Evolutionary conservation across 2,329 filamentous ascomycete species (phyloP), one percentile per base, ranked within the genome.

Genomic region (Alternaria tenuissima): DNA sequence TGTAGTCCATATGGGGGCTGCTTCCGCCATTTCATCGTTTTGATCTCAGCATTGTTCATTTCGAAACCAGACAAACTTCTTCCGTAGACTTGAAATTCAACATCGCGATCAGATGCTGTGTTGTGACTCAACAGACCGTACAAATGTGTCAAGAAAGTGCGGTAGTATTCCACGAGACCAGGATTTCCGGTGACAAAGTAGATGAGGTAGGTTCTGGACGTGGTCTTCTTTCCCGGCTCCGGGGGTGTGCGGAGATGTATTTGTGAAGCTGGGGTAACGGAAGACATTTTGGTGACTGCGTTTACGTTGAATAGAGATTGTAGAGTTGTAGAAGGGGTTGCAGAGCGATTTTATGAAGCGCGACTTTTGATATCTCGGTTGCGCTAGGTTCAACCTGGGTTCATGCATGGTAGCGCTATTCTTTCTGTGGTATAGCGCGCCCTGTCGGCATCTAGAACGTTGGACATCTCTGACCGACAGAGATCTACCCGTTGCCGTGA

Each of bases 111-210:
- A 3, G 60, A 59, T 1, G 68, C 66, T 2, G 66, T 68, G 46
- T 70, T 43, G n/a, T 61, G 67, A 11, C 85, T 80, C 12, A 92
- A 79, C 12, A 87, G 78, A 0, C 78, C 74, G 46, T 87, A 82
- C 2, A 93, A 79, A 14, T 83, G 81, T 0, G 80, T 80, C 11
- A 93, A 81, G 76, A 93, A 94, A 38, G 86, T 83, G 58, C 79
- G 80, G 77, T 94, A 94, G 82, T 91, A 94, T 57, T 85, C 86
- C 52, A 93, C 85, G 18, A 93, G 82, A 5, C 91, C 91, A 5
- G 91, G 91, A 66, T 94, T 94, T 20, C 91, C 91, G 28, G 89
- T 87, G 41, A 94, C 83, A 77, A 92, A 90, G 80, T 88, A 93
- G 66, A 94, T 80, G 51, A 93, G 84, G 61, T 81, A 79, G 42